Evolutionary conservation across 2,329 filamentous ascomycete species (phyloP).

Genomic region (Fusarium clavum): DNA sequence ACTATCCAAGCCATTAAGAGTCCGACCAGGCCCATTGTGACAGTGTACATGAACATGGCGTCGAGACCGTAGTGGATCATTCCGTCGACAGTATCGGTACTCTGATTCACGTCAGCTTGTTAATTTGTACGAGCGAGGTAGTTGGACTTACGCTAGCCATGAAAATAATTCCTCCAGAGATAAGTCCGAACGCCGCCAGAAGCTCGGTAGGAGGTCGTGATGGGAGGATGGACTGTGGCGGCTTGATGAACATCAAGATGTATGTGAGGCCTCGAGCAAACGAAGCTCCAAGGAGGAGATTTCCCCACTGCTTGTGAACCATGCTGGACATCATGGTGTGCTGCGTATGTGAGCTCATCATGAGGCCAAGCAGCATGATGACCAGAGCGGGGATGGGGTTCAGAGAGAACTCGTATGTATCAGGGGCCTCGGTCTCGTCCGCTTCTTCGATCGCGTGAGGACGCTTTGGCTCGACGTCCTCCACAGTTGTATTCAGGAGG

Average conservation of each 20-base stretch:
- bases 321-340: constrained; percentile 85
- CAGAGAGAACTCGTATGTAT: constrained; percentile 78
- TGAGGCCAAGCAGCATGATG: constrained; percentile 87
- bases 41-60: constrained; percentile 93
- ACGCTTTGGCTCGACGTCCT: constrained; percentile 50
- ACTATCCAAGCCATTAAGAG: constrained; percentile 89
- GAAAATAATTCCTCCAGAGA: constrained; percentile 89
- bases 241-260: constrained; percentile 80
- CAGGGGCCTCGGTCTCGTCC: constrained; percentile 67
- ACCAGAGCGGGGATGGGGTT: constrained; percentile 91
- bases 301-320: constrained; percentile 95
- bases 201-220: constrained; percentile 91
- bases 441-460: constrained; percentile 58
- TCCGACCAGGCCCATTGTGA: constrained; percentile 84
- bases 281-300: constrained; percentile 82
- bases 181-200: constrained; percentile 86
- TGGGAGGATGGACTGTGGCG: constrained; percentile 82
- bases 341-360: constrained; percentile 96
- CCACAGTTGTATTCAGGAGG: constrained; percentile 68
- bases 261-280: constrained; percentile 85
- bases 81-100: constrained; percentile 78
- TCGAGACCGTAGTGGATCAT: constrained; percentile 83
- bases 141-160: constrained; percentile 80
- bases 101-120: constrained; percentile 56
- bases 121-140: too few relatives aligned